These are phyloP conservation scores for Diatrype stigma DNA, from an alignment of 2,329 filamentous ascomycete genomes.

Conservation along the genomic window DNA sequence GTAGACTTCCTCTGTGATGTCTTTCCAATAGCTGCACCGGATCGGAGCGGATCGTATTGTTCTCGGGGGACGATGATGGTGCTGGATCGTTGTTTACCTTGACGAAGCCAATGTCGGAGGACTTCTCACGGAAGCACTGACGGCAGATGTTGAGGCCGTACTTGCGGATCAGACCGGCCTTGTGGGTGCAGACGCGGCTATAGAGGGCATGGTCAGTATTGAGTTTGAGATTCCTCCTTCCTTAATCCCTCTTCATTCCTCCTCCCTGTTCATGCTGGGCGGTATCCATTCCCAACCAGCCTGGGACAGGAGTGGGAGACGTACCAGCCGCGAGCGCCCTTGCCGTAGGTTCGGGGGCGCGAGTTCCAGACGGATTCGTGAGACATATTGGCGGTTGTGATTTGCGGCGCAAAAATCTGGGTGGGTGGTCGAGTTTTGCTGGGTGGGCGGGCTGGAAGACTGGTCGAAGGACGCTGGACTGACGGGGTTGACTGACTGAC, in stretches of 20 bases:
- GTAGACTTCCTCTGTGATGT: background rate
- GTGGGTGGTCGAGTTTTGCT: too few species aligned
- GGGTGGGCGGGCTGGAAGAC: background rate
- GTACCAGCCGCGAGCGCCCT: conserved; percentile 92
- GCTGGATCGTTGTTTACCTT: conserved; percentile 45
- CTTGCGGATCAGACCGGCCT: conserved; percentile 99
- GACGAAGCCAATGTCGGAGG: conserved; percentile 68
- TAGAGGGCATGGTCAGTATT: conserved; percentile 19
- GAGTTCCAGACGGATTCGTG: conserved; percentile 99
- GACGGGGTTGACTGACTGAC: too few species aligned
- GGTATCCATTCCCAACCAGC: too few species aligned
- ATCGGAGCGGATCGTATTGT: conserved; percentile 7
- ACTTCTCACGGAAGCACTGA: conserved; percentile 75
- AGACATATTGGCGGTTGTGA: conserved; percentile 40
- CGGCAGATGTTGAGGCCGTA: conserved; percentile 91
- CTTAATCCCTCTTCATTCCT: too few species aligned
- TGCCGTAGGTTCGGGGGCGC: conserved; percentile 94
- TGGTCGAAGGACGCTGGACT: background rate
- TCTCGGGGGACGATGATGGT: background rate
- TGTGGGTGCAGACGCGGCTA: conserved; percentile 78
- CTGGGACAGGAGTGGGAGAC: conserved; percentile 37
- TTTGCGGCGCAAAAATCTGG: too few species aligned
- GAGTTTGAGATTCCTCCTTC: conserved; percentile 3
- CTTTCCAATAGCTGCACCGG: background rate
- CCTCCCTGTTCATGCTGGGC: too few species aligned